Evolutionary conservation across 495 filamentous ascomycete genomes (phyloP), one percentile per base, ranked within the genome.

Genomic region (Lasiosphaeria hispida): DNA sequence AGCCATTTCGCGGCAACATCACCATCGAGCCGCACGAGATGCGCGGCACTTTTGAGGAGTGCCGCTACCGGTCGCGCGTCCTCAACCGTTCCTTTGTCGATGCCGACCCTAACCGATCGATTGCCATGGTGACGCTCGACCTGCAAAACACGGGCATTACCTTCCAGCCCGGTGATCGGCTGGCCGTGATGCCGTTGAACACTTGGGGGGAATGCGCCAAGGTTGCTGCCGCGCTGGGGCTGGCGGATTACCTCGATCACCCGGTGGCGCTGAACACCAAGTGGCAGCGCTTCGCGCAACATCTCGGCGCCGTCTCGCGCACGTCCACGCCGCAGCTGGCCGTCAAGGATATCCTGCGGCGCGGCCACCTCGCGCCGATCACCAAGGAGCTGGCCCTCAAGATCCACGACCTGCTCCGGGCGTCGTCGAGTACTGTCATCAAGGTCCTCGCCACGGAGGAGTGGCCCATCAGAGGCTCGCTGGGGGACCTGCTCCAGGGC

Each of bases 31-130:
- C 78, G 2, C 71, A 79, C 55, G 68, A 80, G 52, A 78, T 80
- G 75, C 73, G 78, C 45, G 77, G 78, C 4, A 77, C 70, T 5
- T 81, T 80, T 54, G 75, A 79, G 54, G 77, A 81, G 61, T 79
- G 77, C 51, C 72, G 78, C 18, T 78, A 79, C 58, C 63, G 60
- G 36, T 76, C 76, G 4, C 69, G 70, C 10, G 63, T 80, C 15
- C 56, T 74, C 17, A 64, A 65, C 47, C 71, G 78, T 19, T 71
- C 75, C 1, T 67, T 67, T 52, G 72, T 80, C 38, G 76, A 79
- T 55, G 52, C 64, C 0, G 76, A 81, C 53, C 64, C 71, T 2
- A 69, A 70, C 30, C 67, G 77, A 7, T 72, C 74, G 14, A 78
- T 78, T 42, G 72, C 71, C 23, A 73, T 73, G 52, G 75, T 79